These are phyloP conservation scores for Austroboletus niveus DNA, from an alignment of 1,284 basidiomycete species.

Conservation along the genomic window DNA sequence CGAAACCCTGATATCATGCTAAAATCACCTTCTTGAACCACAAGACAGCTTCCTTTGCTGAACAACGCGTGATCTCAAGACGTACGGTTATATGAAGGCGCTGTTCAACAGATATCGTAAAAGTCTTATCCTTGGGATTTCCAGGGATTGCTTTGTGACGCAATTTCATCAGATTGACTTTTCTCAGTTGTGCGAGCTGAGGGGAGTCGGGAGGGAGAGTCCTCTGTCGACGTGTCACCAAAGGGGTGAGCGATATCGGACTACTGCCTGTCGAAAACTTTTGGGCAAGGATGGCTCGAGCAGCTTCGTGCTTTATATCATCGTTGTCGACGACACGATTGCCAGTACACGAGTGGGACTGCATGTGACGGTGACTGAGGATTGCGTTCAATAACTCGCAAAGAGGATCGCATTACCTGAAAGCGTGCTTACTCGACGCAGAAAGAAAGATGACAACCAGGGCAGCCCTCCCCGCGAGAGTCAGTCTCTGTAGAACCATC, in stretches of 20 bases:
- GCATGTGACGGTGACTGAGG: slow-evolving; percentile 58
- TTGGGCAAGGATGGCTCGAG: slow-evolving; percentile 53
- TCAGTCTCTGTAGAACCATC: slow-evolving; percentile 29
- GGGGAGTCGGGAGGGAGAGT: slow-evolving; percentile 48
- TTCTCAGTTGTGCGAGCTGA: slow-evolving; percentile 53
- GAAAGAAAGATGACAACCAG: slow-evolving; percentile 54
- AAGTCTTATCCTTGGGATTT: slow-evolving; percentile 52
- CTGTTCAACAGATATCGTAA: slow-evolving; percentile 47
- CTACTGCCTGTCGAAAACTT: slow-evolving; percentile 43
- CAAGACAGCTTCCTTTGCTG: slow-evolving; percentile 40
- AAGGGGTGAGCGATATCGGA: slow-evolving; percentile 17
- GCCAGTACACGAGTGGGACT: slow-evolving; percentile 50
- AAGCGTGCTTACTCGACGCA: slow-evolving; percentile 61
- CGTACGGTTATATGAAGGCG: slow-evolving; percentile 55
- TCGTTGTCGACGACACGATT: slow-evolving; percentile 8
- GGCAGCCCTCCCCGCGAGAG: slow-evolving; percentile 36
- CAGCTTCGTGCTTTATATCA: slow-evolving; percentile 45
- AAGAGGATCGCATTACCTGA: not conserved
- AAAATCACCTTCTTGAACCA: slow-evolving; percentile 64
- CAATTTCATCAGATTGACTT: slow-evolving; percentile 69
- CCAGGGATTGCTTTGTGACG: slow-evolving; percentile 63
- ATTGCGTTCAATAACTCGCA: slow-evolving; percentile 11
- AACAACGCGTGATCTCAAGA: slow-evolving; percentile 17
- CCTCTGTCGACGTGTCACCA: slow-evolving; percentile 23
- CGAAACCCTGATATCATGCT: slow-evolving; percentile 1